Evolutionary conservation across 371 early-diverging fungal genomes (phyloP).

Genomic region (Coemansia sp.): DNA sequence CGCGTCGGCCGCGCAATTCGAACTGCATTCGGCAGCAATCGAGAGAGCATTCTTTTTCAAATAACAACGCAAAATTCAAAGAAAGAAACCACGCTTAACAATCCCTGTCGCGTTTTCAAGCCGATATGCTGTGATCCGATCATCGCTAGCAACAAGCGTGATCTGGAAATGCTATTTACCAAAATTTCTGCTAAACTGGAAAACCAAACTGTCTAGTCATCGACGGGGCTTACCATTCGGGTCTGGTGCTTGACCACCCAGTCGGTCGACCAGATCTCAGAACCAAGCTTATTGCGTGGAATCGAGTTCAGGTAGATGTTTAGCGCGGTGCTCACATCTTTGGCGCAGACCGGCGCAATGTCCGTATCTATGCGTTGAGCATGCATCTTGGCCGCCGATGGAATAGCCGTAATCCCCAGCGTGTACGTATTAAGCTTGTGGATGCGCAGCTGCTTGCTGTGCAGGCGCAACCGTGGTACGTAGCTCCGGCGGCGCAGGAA

Average conservation of each 20-base stretch:
- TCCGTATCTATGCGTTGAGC: conserved; percentile 1
- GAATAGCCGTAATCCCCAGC: conserved; percentile 14
- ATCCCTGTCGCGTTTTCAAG: neutral
- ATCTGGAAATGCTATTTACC: neutral
- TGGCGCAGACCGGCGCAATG: neutral
- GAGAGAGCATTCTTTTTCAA: neutral
- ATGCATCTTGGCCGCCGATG: conserved; percentile 12
- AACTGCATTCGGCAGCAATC: neutral
- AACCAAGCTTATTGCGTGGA: neutral
- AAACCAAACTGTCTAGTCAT: no score
- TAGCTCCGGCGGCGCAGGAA: conserved; percentile 23
- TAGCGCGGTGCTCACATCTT: conserved; percentile 12
- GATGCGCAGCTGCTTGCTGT: conserved; percentile 15
- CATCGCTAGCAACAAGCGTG: neutral
- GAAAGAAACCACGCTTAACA: neutral
- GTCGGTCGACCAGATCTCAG: neutral
- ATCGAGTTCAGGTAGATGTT: conserved; percentile 16
- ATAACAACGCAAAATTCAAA: neutral
- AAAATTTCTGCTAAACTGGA: no score
- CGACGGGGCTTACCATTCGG: neutral
- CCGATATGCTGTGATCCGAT: neutral
- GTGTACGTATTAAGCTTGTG: neutral
- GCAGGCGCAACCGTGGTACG: conserved; percentile 16
- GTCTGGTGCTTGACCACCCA: conserved; percentile 6
- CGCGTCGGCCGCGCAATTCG: neutral